Base-by-base conservation (phyloP, 1,284 basidiomycete genomes). In the Rhodotorula sp. region DNA sequence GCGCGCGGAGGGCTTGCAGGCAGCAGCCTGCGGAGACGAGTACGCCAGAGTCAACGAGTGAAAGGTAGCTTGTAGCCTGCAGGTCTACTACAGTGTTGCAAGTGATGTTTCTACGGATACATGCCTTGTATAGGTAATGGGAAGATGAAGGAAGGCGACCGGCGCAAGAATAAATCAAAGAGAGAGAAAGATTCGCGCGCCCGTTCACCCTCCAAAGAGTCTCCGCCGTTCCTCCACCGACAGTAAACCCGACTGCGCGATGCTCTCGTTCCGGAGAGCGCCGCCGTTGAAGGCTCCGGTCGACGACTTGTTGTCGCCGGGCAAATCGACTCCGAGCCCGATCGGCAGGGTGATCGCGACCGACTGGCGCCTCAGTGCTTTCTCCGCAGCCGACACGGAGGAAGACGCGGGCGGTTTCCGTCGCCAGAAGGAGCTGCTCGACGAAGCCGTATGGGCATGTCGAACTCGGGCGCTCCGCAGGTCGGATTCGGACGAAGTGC, bases 161-260 rank as follows among this genome's bases (percentile, higher is more conserved):
- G 58, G 49, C 49, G 49, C 18, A 23, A 51, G 5, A 18, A 49
- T 49, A 23, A 49, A 23, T 18, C n/a, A 52, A 23, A 52, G 51
- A 26, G 21, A 52, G 21, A 15, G 0, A 23, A 62, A 12, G 23
- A 48, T 8, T 23, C 12, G 7, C 39, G 2, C 20, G 23, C 20
- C 34, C 20, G 51, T 58, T 54, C 52, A 66, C 1, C 64, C 69
- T 1, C 69, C 69, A 46, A 70, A 70, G 15, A 70, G 56, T 61
- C 39, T 66, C 64, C 39, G 52, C 49, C 65, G 34, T 61, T 70
- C 69, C 46, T 70, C 69, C 12, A 70, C 18, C n/a, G 64, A 66
- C n/a, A 63, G 47, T 43, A 70, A n/a, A 14, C 57, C 60, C 56
- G 56, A 58, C 43, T 51, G 39, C 51, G 2, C 10, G 49, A 7